These are phyloP conservation scores for Colletotrichum zoysiae DNA, from an alignment of 2,329 filamentous ascomycete species.

Conservation along the genomic window DNA sequence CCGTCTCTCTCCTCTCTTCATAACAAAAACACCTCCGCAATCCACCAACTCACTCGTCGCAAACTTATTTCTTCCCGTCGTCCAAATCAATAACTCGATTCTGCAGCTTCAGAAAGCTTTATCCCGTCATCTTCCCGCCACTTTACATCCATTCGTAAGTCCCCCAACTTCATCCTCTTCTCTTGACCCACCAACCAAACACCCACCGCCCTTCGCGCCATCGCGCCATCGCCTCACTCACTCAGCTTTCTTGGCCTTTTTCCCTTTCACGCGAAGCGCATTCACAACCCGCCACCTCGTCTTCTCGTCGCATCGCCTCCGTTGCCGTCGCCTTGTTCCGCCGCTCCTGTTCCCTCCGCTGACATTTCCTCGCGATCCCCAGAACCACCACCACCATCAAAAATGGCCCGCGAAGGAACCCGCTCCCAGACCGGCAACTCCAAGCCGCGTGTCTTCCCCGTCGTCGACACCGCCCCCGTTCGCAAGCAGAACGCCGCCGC, in stretches of 20 bases:
- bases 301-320: conserved; percentile 10
- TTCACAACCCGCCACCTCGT: neutral
- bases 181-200: too few relatives aligned
- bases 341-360: neutral
- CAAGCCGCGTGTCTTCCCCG: conserved; percentile 64
- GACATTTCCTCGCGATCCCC: neutral
- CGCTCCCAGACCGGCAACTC: conserved; percentile 66
- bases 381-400: conserved; percentile 12
- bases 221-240: conserved; percentile 14
- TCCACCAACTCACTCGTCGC: conserved; percentile 3
- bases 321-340: conserved; percentile 21
- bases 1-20: conserved; percentile 16
- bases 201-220: conserved; percentile 11
- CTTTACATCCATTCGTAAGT: neutral
- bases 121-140: neutral
- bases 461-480: conserved; percentile 61
- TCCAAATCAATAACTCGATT: conserved; percentile 3
- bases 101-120: conserved; percentile 24
- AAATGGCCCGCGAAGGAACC: conserved; percentile 65
- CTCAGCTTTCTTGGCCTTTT: too few relatives aligned
- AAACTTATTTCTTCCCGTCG: neutral
- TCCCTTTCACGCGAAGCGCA: conserved; percentile 17
- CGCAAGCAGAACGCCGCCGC: conserved; percentile 54
- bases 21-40: conserved; percentile 11
- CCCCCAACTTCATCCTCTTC: too few relatives aligned